A percentile compares a stretch with the other conserved stretches of the same genome.
These are phyloP conservation scores for Toxicodendron radicans DNA, from an alignment of 345 rosid species.

Conservation along the genomic window DNA sequence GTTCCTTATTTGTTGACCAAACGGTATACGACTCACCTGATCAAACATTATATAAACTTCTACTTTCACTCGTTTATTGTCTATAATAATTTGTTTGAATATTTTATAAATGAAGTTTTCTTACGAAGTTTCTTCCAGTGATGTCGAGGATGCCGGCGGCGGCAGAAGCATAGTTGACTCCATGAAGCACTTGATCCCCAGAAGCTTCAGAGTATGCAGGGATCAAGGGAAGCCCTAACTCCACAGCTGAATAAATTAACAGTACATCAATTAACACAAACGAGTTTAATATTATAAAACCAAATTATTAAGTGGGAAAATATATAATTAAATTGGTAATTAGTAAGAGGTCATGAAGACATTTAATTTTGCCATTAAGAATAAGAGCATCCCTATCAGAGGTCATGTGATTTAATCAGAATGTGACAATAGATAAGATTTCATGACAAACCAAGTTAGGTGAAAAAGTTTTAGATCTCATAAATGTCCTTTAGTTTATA, in stretches of 20 bases:
- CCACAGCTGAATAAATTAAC: constrained; percentile 56
- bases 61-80: no score
- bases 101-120: constrained; percentile 2
- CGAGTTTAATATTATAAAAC: not conserved
- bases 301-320: not conserved
- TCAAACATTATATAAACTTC: not conserved
- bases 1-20: constrained; percentile 74
- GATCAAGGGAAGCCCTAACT: constrained; percentile 77
- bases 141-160: constrained; percentile 92
- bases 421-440: not conserved
- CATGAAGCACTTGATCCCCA: constrained; percentile 72
- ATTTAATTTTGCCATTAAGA: no score
- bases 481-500: not conserved
- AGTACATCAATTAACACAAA: not conserved
- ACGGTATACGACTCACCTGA: constrained; percentile 92
- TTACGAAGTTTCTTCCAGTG: constrained; percentile 93
- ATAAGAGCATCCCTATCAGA: no score
- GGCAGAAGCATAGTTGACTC: constrained; percentile 94
- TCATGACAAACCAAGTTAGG: not conserved
- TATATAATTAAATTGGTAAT: no score
- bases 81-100: no score
- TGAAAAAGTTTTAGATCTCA: not conserved
- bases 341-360: no score
- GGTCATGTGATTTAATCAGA: no score
- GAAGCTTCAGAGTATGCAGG: constrained; percentile 83